Evolutionary conservation across 129 eudicot species (phyloP), one percentile per base, ranked within the genome.

Genomic region (Lactuca sativa): DNA sequence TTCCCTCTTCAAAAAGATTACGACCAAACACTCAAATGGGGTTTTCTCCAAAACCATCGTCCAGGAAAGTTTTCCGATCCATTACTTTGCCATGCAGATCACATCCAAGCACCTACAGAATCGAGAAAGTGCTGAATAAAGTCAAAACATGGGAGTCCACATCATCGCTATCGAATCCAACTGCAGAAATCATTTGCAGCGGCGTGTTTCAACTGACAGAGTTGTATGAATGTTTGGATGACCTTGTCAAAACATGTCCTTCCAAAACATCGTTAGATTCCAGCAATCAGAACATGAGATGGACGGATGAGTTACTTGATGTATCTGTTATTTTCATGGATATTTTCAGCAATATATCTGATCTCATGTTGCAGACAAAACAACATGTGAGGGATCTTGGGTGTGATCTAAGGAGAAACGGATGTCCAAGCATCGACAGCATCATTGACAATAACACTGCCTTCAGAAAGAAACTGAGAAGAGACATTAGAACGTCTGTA

Each of bases 191-290:
- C 7, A 36, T 77, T 38, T 66, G 71, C 81, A 62, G 59, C 14
- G 83, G 77, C 13, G 36, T 86, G 17, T 53, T 57, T 9, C 60
- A 72, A 52, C 62, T 86, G 0, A 54, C 10, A 2, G 74, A 57
- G 34, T 44, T 86, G 77, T 77, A 80, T 33, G 63, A 71, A 59
- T 72, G 82, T 71, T 58, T 83, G 5, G 79, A 80, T 3, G 73
- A 77, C 64, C 30, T 25, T 25, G 30, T 25, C 30, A 0, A 25
- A 25, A 25, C 30, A 25, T 25, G 30, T 25, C 30, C 30, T 25
- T 25, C 30, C 30, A 25, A 25, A 25, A 25, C 30, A 0, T 25
- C 30, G 30, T 25, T 25, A 25, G 30, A 25, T 25, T 25, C 30
- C 30, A 25, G 30, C 30, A 25, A 25, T 25, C 30, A 79, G 53